These are phyloP conservation scores for Talaromyces proteolyticus DNA, from an alignment of 495 filamentous ascomycete species.

Conservation along the genomic window DNA sequence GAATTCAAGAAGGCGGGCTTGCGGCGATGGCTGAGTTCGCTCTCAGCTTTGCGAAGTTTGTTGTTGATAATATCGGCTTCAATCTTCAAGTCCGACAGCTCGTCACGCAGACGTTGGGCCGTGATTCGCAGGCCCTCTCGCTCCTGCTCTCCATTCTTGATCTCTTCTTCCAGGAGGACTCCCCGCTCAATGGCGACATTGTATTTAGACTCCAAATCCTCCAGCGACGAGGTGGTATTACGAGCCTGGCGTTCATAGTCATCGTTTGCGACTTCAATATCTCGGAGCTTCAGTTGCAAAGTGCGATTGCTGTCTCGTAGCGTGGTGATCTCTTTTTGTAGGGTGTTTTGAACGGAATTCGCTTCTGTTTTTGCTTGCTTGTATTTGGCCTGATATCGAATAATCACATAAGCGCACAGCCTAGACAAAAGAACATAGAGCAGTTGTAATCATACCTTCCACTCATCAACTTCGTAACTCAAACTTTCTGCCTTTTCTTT, in stretches of 20 bases:
- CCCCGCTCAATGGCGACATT: slow-evolving; percentile 86
- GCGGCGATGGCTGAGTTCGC: slow-evolving; percentile 43
- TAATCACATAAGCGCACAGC: slow-evolving; percentile 3
- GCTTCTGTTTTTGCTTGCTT: slow-evolving; percentile 89
- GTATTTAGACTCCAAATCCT: slow-evolving; percentile 95
- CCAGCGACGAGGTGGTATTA: slow-evolving; percentile 87
- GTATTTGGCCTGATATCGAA: slow-evolving; percentile 71
- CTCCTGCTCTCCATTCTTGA: slow-evolving; percentile 84
- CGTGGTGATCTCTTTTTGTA: slow-evolving; percentile 94
- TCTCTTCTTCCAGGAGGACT: slow-evolving; percentile 93
- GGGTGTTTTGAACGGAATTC: slow-evolving; percentile 68
- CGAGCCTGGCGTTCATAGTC: slow-evolving; percentile 95
- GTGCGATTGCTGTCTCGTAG: slow-evolving; percentile 80
- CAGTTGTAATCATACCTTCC: slow-evolving; percentile 73
- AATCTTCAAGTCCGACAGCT: slow-evolving; percentile 86
- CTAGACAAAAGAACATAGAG: neutral
- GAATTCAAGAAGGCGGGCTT: slow-evolving; percentile 44
- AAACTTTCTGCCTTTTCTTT: slow-evolving; percentile 80
- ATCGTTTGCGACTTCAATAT: slow-evolving; percentile 97
- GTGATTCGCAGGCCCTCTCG: slow-evolving; percentile 83
- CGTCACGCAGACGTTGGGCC: slow-evolving; percentile 79
- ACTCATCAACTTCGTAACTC: slow-evolving; percentile 89
- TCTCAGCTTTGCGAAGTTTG: slow-evolving; percentile 71
- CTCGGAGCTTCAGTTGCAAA: slow-evolving; percentile 74
- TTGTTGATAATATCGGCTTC: slow-evolving; percentile 92